Base-by-base conservation (phyloP, 192 early-diverging fungal genomes). In the Thoreauomyces humboldtii region DNA sequence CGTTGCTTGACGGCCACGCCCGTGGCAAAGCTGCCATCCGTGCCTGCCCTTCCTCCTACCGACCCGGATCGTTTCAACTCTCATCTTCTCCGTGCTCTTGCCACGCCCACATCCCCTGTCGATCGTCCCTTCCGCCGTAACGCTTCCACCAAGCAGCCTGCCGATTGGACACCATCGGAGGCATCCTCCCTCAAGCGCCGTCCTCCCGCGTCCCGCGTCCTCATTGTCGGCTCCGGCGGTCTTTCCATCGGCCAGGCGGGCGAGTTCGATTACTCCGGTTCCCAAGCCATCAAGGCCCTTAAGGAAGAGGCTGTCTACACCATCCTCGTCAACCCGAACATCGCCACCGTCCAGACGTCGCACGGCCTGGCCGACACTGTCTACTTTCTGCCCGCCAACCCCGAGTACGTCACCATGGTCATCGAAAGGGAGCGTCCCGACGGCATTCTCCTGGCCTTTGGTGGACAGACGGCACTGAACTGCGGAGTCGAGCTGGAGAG, bases 301-400 rank as follows among this genome's bases (percentile, higher is more conserved):
- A 95, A 93, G 78, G 94, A 97, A 72, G 93, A 96, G 71, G 90
- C 89, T 19, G 92, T 98, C 61, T 92, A 94, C 73, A 98, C 96
- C n/a, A 81, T 98, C 54, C 76, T 98, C 41, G 95, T 98, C 76
- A 98, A 98, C 67, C 95, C 96, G 54, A 98, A 98, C 84, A 98
- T 98, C 75, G 96, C 96, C 21, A 98, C 96, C 24, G 97, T 98
- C 74, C 96, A 98, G 85, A 98, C 96, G 7, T 95, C 92, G 7
- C 88, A 93, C 77, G 94, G 91, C 32, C 84, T 98, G 12, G 96
- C 96, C 1, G 96, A 98, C 81, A 93, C 92, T 69, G 93, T 96
- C 34, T 98, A 98, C 77, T 98, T 98, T 70, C 72, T 98, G 58
- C 96, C 96, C 28, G 93, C 96, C 19, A 96, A 91, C 4, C 87